Conservation (phyloP, 1,284 basidiomycete species). For the Puccinia triticina region DNA sequence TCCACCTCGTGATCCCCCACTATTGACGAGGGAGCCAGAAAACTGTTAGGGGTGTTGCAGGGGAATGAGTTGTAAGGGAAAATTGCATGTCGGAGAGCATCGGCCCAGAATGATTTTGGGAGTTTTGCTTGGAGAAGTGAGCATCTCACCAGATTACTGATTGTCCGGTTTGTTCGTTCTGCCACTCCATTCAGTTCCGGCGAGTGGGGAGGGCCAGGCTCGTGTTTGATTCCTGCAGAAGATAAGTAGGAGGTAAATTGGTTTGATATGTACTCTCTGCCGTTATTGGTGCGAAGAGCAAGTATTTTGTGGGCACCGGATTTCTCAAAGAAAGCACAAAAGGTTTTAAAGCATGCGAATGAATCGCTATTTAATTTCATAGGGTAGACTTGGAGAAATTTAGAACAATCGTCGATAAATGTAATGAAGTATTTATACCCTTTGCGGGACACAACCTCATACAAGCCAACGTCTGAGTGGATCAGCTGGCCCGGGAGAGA, state of each 20-base stretch:
- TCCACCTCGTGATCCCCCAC: background rate
- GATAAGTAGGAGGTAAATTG: background rate
- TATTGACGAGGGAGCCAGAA: background rate
- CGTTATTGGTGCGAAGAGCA: background rate
- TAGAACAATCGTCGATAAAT: background rate
- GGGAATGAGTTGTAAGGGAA: background rate
- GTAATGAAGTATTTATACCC: background rate
- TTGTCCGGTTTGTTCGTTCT: slow-evolving; percentile 10
- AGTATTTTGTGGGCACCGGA: slow-evolving; percentile 51
- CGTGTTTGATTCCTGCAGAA: background rate
- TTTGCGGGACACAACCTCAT: background rate
- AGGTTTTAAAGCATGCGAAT: slow-evolving; percentile 57
- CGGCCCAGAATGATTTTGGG: background rate
- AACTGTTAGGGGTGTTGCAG: slow-evolving; percentile 4
- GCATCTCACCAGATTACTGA: background rate
- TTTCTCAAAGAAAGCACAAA: slow-evolving; percentile 57
- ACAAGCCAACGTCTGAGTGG: background rate
- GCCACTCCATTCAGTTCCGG: slow-evolving; percentile 8
- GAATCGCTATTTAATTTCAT: slow-evolving; percentile 30
- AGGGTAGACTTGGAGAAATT: background rate
- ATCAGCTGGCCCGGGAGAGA: background rate
- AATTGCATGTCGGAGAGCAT: background rate
- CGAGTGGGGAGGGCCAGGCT: slow-evolving; percentile 9
- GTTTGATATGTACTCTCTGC: slow-evolving; percentile 4
- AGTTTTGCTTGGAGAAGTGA: background rate